phyloP scores from a whole-genome alignment of 768 basidiomycete genomes.

The Hygrophorus pudorinus region DNA sequence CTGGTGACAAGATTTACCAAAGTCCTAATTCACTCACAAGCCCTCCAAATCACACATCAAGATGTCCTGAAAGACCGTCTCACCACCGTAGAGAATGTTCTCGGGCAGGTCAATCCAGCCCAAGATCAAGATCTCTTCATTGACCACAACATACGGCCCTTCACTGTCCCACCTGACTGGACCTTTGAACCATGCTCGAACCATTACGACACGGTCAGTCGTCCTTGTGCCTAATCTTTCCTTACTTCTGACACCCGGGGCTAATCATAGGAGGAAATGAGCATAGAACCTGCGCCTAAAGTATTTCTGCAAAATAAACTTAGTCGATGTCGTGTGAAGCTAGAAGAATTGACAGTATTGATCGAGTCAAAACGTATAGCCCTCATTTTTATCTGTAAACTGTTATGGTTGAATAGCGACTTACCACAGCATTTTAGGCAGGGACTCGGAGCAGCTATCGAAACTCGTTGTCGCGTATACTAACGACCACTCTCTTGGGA shows the following conservation, averaged over 20 bases:
- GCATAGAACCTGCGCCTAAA: slow-evolving; percentile 60
- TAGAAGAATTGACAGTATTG: slow-evolving; percentile 50
- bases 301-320: slow-evolving; percentile 77
- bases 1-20: slow-evolving; percentile 45
- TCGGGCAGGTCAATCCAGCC: slow-evolving; percentile 42
- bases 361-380: slow-evolving; percentile 53
- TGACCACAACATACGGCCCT: slow-evolving; percentile 58
- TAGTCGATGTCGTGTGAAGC: slow-evolving; percentile 43
- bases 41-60: slow-evolving; percentile 47
- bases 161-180: slow-evolving; percentile 57
- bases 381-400: background rate
- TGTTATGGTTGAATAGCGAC: background rate
- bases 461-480: slow-evolving; percentile 37
- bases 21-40: slow-evolving; percentile 50
- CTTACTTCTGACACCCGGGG: slow-evolving; percentile 5
- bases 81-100: slow-evolving; percentile 32
- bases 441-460: slow-evolving; percentile 42
- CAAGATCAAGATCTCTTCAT: slow-evolving; percentile 68
- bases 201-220: slow-evolving; percentile 70
- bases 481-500: slow-evolving; percentile 40
- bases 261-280: slow-evolving; percentile 54
- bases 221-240: background rate
- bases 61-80: slow-evolving; percentile 46
- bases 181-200: slow-evolving; percentile 63
- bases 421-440: slow-evolving; percentile 33